phyloP scores from a whole-genome alignment of 2,329 filamentous ascomycete genomes.

The Hymenoscyphus linearis region DNA sequence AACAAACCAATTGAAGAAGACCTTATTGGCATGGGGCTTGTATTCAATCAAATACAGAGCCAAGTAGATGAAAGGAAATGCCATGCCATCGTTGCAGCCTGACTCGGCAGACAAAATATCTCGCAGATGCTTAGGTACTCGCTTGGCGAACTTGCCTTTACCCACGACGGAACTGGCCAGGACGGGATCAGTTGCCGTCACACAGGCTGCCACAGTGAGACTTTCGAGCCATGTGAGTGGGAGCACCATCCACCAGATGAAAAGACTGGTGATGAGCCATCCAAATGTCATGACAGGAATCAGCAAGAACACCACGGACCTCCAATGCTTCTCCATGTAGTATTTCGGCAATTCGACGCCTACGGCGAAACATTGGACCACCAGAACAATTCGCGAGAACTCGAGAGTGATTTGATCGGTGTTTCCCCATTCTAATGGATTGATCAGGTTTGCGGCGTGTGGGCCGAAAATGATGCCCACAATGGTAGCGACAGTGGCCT shows the following conservation, averaged over 20 bases:
- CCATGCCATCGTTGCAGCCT: conserved; percentile 99
- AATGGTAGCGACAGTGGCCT: conserved; percentile 88
- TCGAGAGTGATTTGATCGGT: conserved; percentile 83
- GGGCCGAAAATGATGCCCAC: conserved; percentile 88
- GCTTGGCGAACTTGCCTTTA: conserved; percentile 97
- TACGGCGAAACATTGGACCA: conserved; percentile 88
- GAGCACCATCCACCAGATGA: conserved; percentile 87
- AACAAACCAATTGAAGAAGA: conserved; percentile 83
- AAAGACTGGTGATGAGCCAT: conserved; percentile 86
- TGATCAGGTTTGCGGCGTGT: conserved; percentile 74
- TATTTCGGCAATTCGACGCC: conserved; percentile 85
- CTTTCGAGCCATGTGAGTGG: conserved; percentile 84
- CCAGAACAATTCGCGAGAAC: conserved; percentile 82
- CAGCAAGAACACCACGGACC: conserved; percentile 79
- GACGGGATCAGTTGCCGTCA: conserved; percentile 95
- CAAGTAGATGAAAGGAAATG: conserved; percentile 95
- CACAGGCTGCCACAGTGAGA: conserved; percentile 81
- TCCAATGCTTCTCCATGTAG: conserved; percentile 99
- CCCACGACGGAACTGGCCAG: conserved; percentile 95
- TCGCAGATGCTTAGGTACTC: conserved; percentile 94
- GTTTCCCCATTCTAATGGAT: conserved; percentile 72
- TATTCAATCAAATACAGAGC: conserved; percentile 86
- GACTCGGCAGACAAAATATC: conserved; percentile 94
- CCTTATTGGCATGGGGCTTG: conserved; percentile 59
- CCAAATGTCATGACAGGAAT: conserved; percentile 97